Evolutionary conservation across 257 asterid genomes (phyloP).

Genomic region (Solanum sitiens): DNA sequence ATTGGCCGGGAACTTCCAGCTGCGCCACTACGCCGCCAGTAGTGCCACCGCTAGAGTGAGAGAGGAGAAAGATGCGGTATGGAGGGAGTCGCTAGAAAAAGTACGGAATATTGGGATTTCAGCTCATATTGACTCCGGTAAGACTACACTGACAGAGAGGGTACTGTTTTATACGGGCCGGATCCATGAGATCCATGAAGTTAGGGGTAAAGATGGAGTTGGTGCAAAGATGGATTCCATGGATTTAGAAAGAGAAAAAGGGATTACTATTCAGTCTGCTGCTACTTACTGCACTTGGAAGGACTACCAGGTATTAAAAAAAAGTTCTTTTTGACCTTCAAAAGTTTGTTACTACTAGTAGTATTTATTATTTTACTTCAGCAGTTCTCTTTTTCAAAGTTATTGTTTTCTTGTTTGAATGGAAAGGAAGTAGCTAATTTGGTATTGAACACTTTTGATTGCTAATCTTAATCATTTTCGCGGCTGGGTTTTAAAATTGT

Average conservation of each 20-base stretch:
- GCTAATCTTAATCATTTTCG: neutral
- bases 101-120: slow-evolving; percentile 91
- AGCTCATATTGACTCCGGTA: slow-evolving; percentile 95
- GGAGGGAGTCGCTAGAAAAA: slow-evolving; percentile 80
- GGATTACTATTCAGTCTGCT: slow-evolving; percentile 95
- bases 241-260: slow-evolving; percentile 99
- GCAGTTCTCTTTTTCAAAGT: neutral
- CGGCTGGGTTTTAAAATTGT: neutral
- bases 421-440: neutral
- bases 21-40: slow-evolving; percentile 51
- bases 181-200: slow-evolving; percentile 97
- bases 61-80: slow-evolving; percentile 65
- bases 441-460: neutral
- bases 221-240: slow-evolving; percentile 99
- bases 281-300: slow-evolving; percentile 96
- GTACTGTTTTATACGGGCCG: slow-evolving; percentile 81
- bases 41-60: slow-evolving; percentile 63
- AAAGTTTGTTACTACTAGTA: neutral
- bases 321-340: neutral
- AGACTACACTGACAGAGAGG: slow-evolving; percentile 94
- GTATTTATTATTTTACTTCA: neutral
- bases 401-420: neutral
- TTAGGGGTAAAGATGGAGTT: slow-evolving; percentile 91
- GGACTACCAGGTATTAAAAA: slow-evolving; percentile 59
- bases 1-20: slow-evolving; percentile 45